phyloP scores from a whole-genome alignment of 2,329 filamentous ascomycete genomes.

The Hawksworthiomyces lignivorus region DNA sequence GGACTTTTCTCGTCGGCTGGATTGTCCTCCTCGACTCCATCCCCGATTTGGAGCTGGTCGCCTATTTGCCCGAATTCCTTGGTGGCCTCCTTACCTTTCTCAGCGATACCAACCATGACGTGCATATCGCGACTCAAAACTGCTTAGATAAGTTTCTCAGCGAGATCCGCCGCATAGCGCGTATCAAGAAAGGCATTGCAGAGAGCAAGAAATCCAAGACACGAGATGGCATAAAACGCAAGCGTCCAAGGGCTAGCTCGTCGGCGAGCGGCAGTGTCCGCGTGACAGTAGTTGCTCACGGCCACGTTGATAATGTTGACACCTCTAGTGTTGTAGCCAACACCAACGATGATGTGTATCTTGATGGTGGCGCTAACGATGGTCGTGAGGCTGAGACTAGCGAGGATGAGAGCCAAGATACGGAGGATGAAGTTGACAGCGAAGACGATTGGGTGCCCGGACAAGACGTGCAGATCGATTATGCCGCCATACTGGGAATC shows the following conservation, averaged over 20 bases:
- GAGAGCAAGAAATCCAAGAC: slow-evolving; percentile 67
- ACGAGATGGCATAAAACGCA: slow-evolving; percentile 55
- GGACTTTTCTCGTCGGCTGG: slow-evolving; percentile 94
- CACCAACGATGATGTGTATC: not conserved
- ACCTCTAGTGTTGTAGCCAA: slow-evolving; percentile 35
- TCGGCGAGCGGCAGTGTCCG: slow-evolving; percentile 57
- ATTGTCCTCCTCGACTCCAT: slow-evolving; percentile 92
- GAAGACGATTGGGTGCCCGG: slow-evolving; percentile 97
- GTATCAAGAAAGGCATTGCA: slow-evolving; percentile 83
- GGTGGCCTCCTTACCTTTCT: slow-evolving; percentile 85
- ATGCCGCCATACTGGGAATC: slow-evolving; percentile 85
- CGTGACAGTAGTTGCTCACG: slow-evolving; percentile 36
- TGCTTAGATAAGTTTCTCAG: slow-evolving; percentile 83
- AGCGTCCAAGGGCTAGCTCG: slow-evolving; percentile 52
- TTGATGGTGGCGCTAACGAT: slow-evolving; percentile 86
- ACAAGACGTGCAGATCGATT: slow-evolving; percentile 92
- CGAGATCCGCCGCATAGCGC: slow-evolving; percentile 91
- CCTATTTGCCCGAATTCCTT: slow-evolving; percentile 85
- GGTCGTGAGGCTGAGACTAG: slow-evolving; percentile 73
- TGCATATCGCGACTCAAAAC: slow-evolving; percentile 86
- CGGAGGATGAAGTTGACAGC: slow-evolving; percentile 52
- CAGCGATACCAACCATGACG: slow-evolving; percentile 83
- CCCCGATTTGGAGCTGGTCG: slow-evolving; percentile 89
- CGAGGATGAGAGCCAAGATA: slow-evolving; percentile 48
- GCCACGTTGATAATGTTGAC: slow-evolving; percentile 53